These are phyloP conservation scores for Trebouxia sp. DNA, from an alignment of 139 green algal species.

Conservation along the genomic window DNA sequence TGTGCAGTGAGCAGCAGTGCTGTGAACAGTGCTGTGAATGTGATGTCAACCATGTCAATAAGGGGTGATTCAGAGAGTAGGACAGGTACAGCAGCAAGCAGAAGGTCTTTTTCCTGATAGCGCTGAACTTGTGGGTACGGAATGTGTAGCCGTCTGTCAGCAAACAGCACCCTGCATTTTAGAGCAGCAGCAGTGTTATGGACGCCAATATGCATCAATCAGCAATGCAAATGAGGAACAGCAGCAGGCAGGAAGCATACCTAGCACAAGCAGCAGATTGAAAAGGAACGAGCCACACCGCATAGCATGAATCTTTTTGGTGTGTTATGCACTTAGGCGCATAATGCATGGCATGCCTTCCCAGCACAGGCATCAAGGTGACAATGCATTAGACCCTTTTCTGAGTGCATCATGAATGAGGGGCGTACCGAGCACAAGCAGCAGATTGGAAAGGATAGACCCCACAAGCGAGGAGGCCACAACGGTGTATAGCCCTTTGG, in stretches of 20 bases:
- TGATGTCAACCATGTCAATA: too few relatives aligned
- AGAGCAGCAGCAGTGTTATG: background rate
- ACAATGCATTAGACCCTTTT: background rate
- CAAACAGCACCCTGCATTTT: background rate
- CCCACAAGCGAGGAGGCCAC: slow-evolving; percentile 82
- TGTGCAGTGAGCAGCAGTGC: background rate
- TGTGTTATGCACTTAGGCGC: slow-evolving; percentile 68
- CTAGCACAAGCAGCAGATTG: slow-evolving; percentile 87
- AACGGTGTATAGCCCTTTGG: slow-evolving; percentile 75
- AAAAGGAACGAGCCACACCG: slow-evolving; percentile 84
- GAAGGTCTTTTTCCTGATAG: too few relatives aligned
- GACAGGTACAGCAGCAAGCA: too few relatives aligned
- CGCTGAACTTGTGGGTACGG: background rate
- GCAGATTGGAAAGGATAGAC: slow-evolving; percentile 87
- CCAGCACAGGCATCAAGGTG: slow-evolving; percentile 46
- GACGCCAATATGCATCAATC: background rate
- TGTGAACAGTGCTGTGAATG: background rate
- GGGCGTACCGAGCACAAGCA: slow-evolving; percentile 79
- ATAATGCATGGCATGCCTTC: slow-evolving; percentile 90
- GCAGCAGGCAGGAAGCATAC: slow-evolving; percentile 30
- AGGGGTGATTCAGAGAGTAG: too few relatives aligned
- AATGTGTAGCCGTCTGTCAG: background rate
- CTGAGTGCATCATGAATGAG: background rate
- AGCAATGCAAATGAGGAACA: too few relatives aligned
- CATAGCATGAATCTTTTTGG: slow-evolving; percentile 70